Conservation (phyloP, 441 rosid species). For the Populus hybrid region DNA sequence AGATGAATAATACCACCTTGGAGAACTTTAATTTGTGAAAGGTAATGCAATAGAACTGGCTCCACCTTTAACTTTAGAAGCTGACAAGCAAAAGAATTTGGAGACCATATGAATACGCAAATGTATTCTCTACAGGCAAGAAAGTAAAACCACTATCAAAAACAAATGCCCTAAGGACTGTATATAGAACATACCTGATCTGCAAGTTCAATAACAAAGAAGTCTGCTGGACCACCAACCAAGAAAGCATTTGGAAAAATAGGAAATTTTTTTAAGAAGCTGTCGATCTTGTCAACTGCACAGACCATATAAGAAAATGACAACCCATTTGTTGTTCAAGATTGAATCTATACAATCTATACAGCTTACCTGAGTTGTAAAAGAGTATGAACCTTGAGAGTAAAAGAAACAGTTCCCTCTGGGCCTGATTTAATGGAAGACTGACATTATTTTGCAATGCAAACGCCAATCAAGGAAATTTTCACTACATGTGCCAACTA, state of each 20-base stretch:
- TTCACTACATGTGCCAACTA: too few relatives aligned
- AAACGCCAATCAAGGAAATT: neutral
- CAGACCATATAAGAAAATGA: slow-evolving; percentile 8
- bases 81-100: slow-evolving; percentile 31
- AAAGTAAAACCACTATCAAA: neutral
- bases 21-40: slow-evolving; percentile 74
- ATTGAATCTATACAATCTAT: neutral
- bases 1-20: slow-evolving; percentile 43
- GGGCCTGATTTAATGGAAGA: slow-evolving; percentile 50
- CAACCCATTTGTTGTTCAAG: slow-evolving; percentile 7
- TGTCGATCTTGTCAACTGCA: slow-evolving; percentile 77
- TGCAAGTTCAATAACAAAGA: slow-evolving; percentile 86
- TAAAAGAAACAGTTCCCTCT: slow-evolving; percentile 72
- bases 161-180: neutral
- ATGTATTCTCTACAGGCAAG: neutral
- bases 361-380: slow-evolving; percentile 70
- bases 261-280: slow-evolving; percentile 72
- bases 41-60: slow-evolving; percentile 88
- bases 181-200: slow-evolving; percentile 57
- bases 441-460: slow-evolving; percentile 7
- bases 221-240: slow-evolving; percentile 85
- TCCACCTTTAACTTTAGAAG: slow-evolving; percentile 96
- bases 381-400: slow-evolving; percentile 90
- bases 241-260: slow-evolving; percentile 80
- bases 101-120: neutral